Conservation (phyloP, 768 basidiomycete genomes). For the Amanita pallidorosea region DNA sequence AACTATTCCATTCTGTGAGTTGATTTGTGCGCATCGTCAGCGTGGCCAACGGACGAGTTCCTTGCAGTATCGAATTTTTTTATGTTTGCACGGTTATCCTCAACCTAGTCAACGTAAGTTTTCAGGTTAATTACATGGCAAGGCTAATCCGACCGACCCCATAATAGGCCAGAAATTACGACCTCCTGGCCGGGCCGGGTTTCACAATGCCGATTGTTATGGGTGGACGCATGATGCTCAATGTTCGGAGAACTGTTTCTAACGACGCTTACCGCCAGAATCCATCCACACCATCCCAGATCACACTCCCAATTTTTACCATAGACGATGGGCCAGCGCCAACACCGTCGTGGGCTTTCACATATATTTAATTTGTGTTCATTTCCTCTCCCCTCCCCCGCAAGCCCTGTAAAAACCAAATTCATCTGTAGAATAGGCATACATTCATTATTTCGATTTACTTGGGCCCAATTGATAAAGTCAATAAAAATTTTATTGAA, state of each 20-base stretch:
- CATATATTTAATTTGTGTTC: too few relatives aligned
- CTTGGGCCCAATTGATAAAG: too few relatives aligned
- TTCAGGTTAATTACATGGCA: background rate
- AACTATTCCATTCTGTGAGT: background rate
- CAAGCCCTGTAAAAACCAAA: too few relatives aligned
- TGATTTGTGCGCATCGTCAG: background rate
- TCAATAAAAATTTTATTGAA: too few relatives aligned
- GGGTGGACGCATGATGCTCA: background rate
- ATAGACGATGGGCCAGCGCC: too few relatives aligned
- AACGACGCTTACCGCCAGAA: background rate
- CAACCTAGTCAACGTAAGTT: background rate
- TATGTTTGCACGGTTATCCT: background rate
- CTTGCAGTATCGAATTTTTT: background rate
- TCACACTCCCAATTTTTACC: background rate
- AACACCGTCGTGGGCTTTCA: too few relatives aligned
- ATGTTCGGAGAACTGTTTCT: background rate
- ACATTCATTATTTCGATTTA: too few relatives aligned
- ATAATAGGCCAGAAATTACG: background rate
- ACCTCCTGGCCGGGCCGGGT: background rate
- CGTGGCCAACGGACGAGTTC: background rate
- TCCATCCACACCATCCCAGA: background rate
- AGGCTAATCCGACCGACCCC: background rate
- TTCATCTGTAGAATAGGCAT: too few relatives aligned
- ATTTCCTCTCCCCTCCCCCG: too few relatives aligned
- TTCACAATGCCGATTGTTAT: background rate